A percentile compares a stretch with the other conserved stretches of the same genome.
Evolutionary conservation across 768 basidiomycete species (phyloP).

Genomic region (Podaxis sp.): DNA sequence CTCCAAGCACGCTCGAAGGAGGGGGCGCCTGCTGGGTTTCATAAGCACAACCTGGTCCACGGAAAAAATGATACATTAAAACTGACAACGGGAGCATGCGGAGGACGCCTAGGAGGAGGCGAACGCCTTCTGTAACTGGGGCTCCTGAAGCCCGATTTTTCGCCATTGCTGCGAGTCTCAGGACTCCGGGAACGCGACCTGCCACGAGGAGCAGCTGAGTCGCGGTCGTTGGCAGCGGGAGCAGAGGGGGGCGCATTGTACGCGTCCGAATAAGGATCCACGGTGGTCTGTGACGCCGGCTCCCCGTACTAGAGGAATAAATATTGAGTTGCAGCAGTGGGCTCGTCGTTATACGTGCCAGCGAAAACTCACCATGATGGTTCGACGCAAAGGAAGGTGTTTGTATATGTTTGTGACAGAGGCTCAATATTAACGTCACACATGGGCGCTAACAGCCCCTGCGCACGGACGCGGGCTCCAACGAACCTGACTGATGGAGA

Average conservation of each 20-base stretch:
- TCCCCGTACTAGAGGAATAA: constrained; percentile 59
- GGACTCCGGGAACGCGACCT: constrained; percentile 79
- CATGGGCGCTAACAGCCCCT: constrained; percentile 12
- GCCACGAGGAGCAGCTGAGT: constrained; percentile 53
- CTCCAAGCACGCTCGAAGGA: constrained; percentile 87
- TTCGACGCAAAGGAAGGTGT: constrained; percentile 47
- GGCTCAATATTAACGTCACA: constrained; percentile 19
- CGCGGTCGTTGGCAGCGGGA: constrained; percentile 48
- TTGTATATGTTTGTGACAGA: constrained; percentile 38
- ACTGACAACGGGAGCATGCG: constrained; percentile 76
- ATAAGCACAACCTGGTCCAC: constrained; percentile 21
- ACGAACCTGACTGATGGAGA: not conserved
- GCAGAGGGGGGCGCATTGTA: constrained; percentile 65
- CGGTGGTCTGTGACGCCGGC: constrained; percentile 46
- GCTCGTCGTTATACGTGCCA: constrained; percentile 6
- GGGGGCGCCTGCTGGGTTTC: constrained; percentile 74
- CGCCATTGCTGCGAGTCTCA: constrained; percentile 39
- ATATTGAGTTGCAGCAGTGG: constrained; percentile 16
- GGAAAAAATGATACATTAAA: constrained; percentile 15
- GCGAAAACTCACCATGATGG: constrained; percentile 66
- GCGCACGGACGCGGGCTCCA: constrained; percentile 10
- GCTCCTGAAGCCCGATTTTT: constrained; percentile 36
- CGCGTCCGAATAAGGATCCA: constrained; percentile 82
- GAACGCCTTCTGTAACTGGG: constrained; percentile 57
- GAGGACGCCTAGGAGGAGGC: constrained; percentile 60